Evolutionary conservation across 1,284 basidiomycete genomes (phyloP), one percentile per base, ranked within the genome.

Genomic region (Ustilago sp.): DNA sequence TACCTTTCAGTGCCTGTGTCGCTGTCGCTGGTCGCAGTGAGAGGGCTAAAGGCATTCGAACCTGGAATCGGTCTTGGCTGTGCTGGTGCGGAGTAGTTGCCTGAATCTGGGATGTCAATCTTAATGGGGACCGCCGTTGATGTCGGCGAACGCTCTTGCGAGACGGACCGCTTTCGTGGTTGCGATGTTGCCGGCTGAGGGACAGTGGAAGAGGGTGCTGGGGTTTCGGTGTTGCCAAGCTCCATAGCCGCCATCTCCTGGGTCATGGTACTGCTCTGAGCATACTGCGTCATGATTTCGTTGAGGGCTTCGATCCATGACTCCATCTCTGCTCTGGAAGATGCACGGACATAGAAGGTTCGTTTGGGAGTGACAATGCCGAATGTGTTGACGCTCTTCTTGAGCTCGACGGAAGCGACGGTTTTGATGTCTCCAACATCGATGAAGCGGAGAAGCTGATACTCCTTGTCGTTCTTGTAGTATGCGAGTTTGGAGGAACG

Each of bases 321-420:
- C 52, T 92, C 89, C 56, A 93, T 92, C 63, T 96, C 94, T 28
- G 88, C 87, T 6, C 89, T 87, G 4, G 90, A 90, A 38, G 90
- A 89, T 0, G 95, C 94, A 82, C 94, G 92, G 39, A 96, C 90
- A 86, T 98, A 97, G 86, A 93, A 98, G n/a, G 95, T 98, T 31
- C 96, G 90, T 19, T 91, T 90, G 12, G 94, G 91, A 0, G 94
- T 95, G 63, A 99, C 94, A 68, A 99, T 92, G 15, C 94, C 95
- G 80, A 99, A 95, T 0, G 93, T 91, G 87, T 95, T 91, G 28
- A 91, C 88, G 86, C 98, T 94, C 82, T 93, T 92, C 88, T 98
- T 98, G 80, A 98, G 90, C 67, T 91, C 88, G 58, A 98, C 93
- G 55, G 91, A 91, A 1, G 93, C 93, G 87, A 94, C 94, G 3